A percentile compares a stretch with the other conserved stretches of the same genome.
phyloP scores from a whole-genome alignment of 495 filamentous ascomycete genomes.

The Aspergillus indologenus region DNA sequence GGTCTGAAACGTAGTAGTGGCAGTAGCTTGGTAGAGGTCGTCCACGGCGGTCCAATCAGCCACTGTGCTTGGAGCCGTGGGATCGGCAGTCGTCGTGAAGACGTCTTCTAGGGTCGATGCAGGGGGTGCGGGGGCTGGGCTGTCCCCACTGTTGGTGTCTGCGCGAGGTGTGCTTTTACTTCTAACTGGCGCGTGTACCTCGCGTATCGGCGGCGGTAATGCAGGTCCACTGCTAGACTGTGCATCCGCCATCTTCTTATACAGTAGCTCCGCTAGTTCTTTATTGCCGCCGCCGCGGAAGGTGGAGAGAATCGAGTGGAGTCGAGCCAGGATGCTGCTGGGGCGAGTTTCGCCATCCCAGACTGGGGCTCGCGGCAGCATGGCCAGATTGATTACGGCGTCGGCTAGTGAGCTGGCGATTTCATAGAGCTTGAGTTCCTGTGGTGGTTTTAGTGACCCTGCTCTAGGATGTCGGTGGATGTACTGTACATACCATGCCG shows the following conservation, averaged over 20 bases:
- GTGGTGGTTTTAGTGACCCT: conserved; percentile 7
- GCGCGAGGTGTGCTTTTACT: background rate
- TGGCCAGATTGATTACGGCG: conserved; percentile 28
- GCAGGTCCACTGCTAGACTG: conserved; percentile 9
- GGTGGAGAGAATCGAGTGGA: conserved; percentile 32
- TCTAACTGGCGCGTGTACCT: background rate
- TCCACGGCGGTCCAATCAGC: background rate
- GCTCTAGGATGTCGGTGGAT: background rate
- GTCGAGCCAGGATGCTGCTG: conserved; percentile 27
- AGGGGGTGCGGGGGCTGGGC: background rate
- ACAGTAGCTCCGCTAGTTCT: conserved; percentile 25
- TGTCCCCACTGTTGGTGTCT: background rate
- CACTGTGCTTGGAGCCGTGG: background rate
- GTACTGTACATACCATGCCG: conserved; percentile 31
- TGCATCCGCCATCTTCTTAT: conserved; percentile 27
- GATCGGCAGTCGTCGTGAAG: background rate
- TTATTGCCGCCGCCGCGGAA: conserved; percentile 35
- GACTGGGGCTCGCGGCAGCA: conserved; percentile 9
- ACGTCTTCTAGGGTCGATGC: background rate
- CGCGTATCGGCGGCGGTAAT: background rate
- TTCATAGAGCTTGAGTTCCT: conserved; percentile 48
- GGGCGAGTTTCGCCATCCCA: conserved; percentile 23
- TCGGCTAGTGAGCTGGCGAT: conserved; percentile 47
- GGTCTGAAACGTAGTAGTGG: background rate
- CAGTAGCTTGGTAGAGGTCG: background rate